Evolutionary conservation across 768 basidiomycete genomes (phyloP).

Genomic region (Phlebiopsis gigantea): DNA sequence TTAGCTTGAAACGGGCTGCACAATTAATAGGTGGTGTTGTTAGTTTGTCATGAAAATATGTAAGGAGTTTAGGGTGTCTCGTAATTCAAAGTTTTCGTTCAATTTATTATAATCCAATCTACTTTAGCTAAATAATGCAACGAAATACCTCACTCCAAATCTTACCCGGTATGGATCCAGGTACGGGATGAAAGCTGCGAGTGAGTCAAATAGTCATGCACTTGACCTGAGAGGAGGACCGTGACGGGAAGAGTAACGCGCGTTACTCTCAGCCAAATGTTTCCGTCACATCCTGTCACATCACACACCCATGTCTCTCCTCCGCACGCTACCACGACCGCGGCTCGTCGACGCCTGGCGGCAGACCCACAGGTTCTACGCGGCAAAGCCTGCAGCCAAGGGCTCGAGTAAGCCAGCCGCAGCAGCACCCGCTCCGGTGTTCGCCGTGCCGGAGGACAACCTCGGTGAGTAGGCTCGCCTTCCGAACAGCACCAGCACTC

Average conservation of each 20-base stretch:
- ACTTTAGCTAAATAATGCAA: too few species aligned
- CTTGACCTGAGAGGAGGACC: too few species aligned
- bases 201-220: too few species aligned
- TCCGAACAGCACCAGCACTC: background rate
- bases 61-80: too few species aligned
- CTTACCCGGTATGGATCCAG: too few species aligned
- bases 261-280: background rate
- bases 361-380: constrained; percentile 18
- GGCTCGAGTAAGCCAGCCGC: background rate
- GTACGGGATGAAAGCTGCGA: too few species aligned
- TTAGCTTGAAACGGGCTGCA: too few species aligned
- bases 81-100: too few species aligned
- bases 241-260: background rate
- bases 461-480: background rate
- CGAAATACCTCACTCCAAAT: too few species aligned
- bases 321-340: constrained; percentile 20
- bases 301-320: constrained; percentile 21
- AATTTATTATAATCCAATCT: too few species aligned
- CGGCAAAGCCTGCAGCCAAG: constrained; percentile 14
- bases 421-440: constrained; percentile 2
- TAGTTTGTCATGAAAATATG: too few species aligned
- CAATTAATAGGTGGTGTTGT: too few species aligned
- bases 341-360: constrained; percentile 17
- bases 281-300: background rate
- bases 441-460: background rate